Percentiles rank a stretch among this genome's conserved stretches.
phyloP scores from a whole-genome alignment of 2,329 filamentous ascomycete species.

The Alternaria sp. region DNA sequence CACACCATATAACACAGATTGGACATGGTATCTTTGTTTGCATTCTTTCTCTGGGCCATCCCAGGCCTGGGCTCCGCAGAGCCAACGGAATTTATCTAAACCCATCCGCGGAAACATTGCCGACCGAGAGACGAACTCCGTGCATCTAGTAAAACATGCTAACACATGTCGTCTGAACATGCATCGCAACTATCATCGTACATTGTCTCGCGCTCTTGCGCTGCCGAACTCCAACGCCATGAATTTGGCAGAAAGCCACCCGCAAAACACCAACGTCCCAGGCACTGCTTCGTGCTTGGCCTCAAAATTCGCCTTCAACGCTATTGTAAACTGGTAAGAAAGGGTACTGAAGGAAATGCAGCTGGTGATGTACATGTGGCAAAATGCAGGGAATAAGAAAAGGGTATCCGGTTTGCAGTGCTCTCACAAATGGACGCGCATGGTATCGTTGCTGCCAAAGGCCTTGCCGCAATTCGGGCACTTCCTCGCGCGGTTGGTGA shows the following conservation, averaged over 20 bases:
- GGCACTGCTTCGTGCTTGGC: slow-evolving; percentile 1
- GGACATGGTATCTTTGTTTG: slow-evolving; percentile 4
- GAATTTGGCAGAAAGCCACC: neutral
- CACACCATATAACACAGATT: neutral
- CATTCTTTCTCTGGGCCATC: slow-evolving; percentile 3
- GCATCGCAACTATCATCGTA: slow-evolving; percentile 15
- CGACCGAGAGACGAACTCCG: slow-evolving; percentile 1
- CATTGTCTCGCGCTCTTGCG: slow-evolving; percentile 7
- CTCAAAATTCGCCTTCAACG: slow-evolving; percentile 6
- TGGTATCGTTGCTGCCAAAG: slow-evolving; percentile 89
- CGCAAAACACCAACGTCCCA: slow-evolving; percentile 14
- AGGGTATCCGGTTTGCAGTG: neutral
- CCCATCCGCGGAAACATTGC: slow-evolving; percentile 7
- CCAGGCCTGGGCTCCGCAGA: neutral
- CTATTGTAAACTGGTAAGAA: slow-evolving; percentile 6
- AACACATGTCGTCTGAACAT: slow-evolving; percentile 12
- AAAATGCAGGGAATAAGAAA: slow-evolving; percentile 1
- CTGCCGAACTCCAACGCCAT: slow-evolving; percentile 6
- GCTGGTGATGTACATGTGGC: slow-evolving; percentile 18
- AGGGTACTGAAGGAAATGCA: slow-evolving; percentile 11
- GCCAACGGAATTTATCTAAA: slow-evolving; percentile 6
- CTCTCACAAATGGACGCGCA: slow-evolving; percentile 59
- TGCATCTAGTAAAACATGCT: slow-evolving; percentile 15
- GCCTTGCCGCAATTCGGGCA: slow-evolving; percentile 92
- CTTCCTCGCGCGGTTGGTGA: slow-evolving; percentile 89